phyloP scores from a whole-genome alignment of 2,329 filamentous ascomycete species.

The Talaromyces sp. region DNA sequence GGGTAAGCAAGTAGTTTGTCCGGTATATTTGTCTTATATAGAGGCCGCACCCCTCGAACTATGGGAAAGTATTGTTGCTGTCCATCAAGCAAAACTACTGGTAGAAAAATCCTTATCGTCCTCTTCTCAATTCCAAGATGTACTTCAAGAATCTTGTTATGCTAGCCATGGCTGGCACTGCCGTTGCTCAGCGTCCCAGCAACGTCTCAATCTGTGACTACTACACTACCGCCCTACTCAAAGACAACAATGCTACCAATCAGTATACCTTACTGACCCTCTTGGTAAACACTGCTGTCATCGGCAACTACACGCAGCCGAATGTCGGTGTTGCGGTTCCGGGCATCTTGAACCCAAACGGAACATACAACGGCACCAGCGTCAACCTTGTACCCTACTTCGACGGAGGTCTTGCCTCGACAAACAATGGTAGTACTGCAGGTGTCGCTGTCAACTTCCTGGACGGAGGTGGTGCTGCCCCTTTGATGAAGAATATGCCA shows the following conservation, averaged over 20 bases:
- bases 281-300: slow-evolving; percentile 63
- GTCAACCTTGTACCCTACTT: slow-evolving; percentile 63
- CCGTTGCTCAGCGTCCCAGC: slow-evolving; percentile 47
- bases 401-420: slow-evolving; percentile 49
- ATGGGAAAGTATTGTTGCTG: background rate
- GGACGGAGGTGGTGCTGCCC: slow-evolving; percentile 58
- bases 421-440: slow-evolving; percentile 29
- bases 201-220: slow-evolving; percentile 61
- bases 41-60: background rate
- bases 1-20: background rate
- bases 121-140: background rate
- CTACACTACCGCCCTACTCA: slow-evolving; percentile 61
- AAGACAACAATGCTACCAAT: slow-evolving; percentile 59
- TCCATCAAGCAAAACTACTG: background rate
- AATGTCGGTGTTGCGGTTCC: slow-evolving; percentile 55
- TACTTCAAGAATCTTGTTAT: slow-evolving; percentile 1
- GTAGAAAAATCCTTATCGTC: background rate
- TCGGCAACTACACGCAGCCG: slow-evolving; percentile 60
- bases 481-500: slow-evolving; percentile 57
- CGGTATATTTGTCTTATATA: background rate
- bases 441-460: slow-evolving; percentile 60
- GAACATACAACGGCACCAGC: slow-evolving; percentile 50
- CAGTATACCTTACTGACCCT: slow-evolving; percentile 57
- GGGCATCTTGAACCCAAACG: slow-evolving; percentile 56
- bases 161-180: background rate